Percentiles rank a stretch among this genome's conserved stretches.
Evolutionary conservation across 225 moss, liverwort and hornwort genomes (phyloP).

Genomic region (Asterella californica): DNA sequence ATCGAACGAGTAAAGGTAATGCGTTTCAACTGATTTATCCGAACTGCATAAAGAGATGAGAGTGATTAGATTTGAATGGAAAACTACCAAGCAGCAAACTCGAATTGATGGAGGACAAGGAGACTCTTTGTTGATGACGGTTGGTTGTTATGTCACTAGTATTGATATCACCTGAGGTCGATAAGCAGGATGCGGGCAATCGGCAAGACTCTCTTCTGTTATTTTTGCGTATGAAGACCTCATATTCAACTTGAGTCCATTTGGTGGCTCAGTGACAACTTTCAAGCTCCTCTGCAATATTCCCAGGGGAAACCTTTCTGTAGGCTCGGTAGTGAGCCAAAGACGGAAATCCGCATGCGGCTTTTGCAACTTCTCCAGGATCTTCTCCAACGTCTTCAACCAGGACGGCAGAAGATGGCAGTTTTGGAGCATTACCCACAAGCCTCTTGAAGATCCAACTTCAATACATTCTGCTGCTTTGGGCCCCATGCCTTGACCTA

Average conservation of each 20-base stretch:
- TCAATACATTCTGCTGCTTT: slow-evolving; percentile 77
- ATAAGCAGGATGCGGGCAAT: slow-evolving; percentile 86
- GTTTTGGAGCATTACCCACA: slow-evolving; percentile 98
- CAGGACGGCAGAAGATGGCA: slow-evolving; percentile 92
- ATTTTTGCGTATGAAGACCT: slow-evolving; percentile 88
- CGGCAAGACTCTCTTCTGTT: slow-evolving; percentile 69
- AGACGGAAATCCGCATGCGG: slow-evolving; percentile 81
- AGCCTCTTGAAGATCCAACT: slow-evolving; percentile 65
- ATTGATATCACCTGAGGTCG: slow-evolving; percentile 53
- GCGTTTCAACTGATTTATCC: too few species aligned
- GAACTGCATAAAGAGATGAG: too few species aligned
- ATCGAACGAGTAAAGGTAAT: too few species aligned
- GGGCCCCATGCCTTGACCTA: slow-evolving; percentile 92
- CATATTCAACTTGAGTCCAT: slow-evolving; percentile 81
- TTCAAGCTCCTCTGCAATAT: slow-evolving; percentile 80
- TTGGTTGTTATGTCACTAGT: not conserved
- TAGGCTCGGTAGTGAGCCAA: slow-evolving; percentile 90
- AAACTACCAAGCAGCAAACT: too few species aligned
- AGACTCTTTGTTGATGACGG: too few species aligned
- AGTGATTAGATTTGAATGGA: too few species aligned
- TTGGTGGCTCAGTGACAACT: slow-evolving; percentile 89
- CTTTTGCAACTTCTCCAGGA: slow-evolving; percentile 72
- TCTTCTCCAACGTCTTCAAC: slow-evolving; percentile 85
- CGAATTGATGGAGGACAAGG: too few species aligned
- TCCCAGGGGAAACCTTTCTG: slow-evolving; percentile 79